Conservation (phyloP, 31 red algal genomes). For the Odonthalia washingtoniensis region DNA sequence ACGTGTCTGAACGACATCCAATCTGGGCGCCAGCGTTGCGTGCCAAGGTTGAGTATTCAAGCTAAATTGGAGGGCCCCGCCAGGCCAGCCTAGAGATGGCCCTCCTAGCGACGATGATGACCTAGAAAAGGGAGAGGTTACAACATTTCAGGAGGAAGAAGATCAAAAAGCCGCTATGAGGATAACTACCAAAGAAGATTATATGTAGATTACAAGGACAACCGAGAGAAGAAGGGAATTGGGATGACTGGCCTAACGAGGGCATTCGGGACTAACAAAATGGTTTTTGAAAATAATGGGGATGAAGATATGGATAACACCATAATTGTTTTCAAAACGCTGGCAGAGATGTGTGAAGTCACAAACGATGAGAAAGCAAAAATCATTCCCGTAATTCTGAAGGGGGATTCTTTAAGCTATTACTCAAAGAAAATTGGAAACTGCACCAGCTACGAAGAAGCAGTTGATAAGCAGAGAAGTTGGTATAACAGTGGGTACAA, state of each 20-base stretch:
- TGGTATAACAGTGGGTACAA: background rate
- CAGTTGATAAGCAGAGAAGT: background rate
- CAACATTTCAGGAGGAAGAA: too few relatives aligned
- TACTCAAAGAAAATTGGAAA: slow-evolving; percentile 4
- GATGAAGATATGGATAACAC: slow-evolving; percentile 33
- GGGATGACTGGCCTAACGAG: slow-evolving; percentile 35
- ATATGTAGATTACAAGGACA: too few relatives aligned
- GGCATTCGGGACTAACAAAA: slow-evolving; percentile 16
- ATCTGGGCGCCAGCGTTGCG: too few relatives aligned
- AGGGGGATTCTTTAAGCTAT: slow-evolving; percentile 26
- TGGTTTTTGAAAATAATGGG: background rate
- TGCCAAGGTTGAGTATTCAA: too few relatives aligned
- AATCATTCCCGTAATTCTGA: slow-evolving; percentile 41
- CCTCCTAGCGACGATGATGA: too few relatives aligned
- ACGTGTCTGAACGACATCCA: too few relatives aligned
- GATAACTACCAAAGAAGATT: too few relatives aligned
- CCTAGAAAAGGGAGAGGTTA: too few relatives aligned
- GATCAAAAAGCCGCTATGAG: too few relatives aligned
- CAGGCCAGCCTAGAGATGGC: too few relatives aligned
- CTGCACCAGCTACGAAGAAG: background rate
- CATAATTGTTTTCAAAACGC: slow-evolving; percentile 33
- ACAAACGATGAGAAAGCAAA: slow-evolving; percentile 30
- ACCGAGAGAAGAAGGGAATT: too few relatives aligned
- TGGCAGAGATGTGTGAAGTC: slow-evolving; percentile 25
- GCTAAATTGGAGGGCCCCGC: too few relatives aligned